A percentile compares a stretch with the other conserved stretches of the same genome.
Evolutionary conservation across 495 filamentous ascomycete genomes (phyloP).

Genomic region (Podospora anserina): DNA sequence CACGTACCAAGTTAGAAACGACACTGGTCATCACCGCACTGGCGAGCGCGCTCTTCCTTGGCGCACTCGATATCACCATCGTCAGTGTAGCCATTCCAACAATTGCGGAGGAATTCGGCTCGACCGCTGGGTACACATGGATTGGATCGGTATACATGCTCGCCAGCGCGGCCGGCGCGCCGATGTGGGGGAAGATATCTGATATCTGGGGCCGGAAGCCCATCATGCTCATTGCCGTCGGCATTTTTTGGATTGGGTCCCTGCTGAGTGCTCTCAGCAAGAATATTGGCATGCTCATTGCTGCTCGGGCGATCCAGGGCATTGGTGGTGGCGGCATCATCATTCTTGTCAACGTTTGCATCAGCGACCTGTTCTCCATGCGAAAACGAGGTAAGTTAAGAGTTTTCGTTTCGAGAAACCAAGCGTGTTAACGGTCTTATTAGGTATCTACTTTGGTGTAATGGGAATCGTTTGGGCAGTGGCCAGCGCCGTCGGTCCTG

Average conservation of each 20-base stretch:
- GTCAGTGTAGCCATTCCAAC: constrained; percentile 48
- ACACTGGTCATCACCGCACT: constrained; percentile 43
- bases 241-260: constrained; percentile 72
- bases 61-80: constrained; percentile 47
- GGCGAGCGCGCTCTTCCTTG: constrained; percentile 51
- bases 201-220: constrained; percentile 87
- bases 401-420: constrained; percentile 21
- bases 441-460: constrained; percentile 55
- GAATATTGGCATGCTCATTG: constrained; percentile 71
- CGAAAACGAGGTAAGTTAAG: constrained; percentile 49
- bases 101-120: constrained; percentile 60
- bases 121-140: constrained; percentile 71
- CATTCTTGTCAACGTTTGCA: constrained; percentile 75
- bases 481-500: constrained; percentile 54
- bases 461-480: constrained; percentile 53
- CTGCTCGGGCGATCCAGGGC: constrained; percentile 74
- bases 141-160: constrained; percentile 70
- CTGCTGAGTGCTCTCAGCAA: constrained; percentile 66
- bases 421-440: background rate
- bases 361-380: constrained; percentile 77
- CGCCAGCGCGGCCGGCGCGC: constrained; percentile 63
- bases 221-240: constrained; percentile 68
- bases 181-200: constrained; percentile 77
- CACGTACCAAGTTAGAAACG: constrained; percentile 37
- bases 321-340: constrained; percentile 80